phyloP scores from a whole-genome alignment of 192 early-diverging fungal genomes.

The Coemansia umbellata region DNA sequence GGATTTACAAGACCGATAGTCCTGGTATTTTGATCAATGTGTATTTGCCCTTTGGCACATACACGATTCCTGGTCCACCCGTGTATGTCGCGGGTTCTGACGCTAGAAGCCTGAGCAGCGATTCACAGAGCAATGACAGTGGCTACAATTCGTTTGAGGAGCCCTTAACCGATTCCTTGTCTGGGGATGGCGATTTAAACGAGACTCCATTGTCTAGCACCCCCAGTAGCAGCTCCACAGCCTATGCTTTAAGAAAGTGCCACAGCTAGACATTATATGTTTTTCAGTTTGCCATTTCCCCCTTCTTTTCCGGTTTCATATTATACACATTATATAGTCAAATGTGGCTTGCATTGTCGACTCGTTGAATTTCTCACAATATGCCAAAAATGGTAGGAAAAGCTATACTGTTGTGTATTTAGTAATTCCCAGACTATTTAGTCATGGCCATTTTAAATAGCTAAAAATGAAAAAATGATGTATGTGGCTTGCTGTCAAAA shows the following conservation, averaged over 20 bases:
- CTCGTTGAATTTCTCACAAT: too few relatives aligned
- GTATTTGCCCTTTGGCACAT: background rate
- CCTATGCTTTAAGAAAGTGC: background rate
- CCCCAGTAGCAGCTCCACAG: background rate
- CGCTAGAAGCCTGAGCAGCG: background rate
- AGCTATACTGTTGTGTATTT: too few relatives aligned
- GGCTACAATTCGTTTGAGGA: background rate
- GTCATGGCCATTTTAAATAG: too few relatives aligned
- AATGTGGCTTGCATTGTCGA: too few relatives aligned
- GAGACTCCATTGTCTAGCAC: background rate
- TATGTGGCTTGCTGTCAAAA: too few relatives aligned
- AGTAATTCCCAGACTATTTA: too few relatives aligned
- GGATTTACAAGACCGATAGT: constrained; percentile 10
- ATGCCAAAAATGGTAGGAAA: too few relatives aligned
- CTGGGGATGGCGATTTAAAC: background rate
- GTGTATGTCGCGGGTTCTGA: background rate
- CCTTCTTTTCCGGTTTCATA: too few relatives aligned
- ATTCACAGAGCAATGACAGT: background rate
- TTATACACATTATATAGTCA: too few relatives aligned
- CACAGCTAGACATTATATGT: too few relatives aligned
- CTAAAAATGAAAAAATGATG: too few relatives aligned
- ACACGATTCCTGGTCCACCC: background rate
- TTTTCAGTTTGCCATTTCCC: too few relatives aligned
- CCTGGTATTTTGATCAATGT: constrained; percentile 8
- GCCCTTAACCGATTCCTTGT: background rate